Percentiles rank a stretch among this genome's conserved stretches.
phyloP scores from a whole-genome alignment of 345 rosid genomes.

The Aquilaria yunnanensis region DNA sequence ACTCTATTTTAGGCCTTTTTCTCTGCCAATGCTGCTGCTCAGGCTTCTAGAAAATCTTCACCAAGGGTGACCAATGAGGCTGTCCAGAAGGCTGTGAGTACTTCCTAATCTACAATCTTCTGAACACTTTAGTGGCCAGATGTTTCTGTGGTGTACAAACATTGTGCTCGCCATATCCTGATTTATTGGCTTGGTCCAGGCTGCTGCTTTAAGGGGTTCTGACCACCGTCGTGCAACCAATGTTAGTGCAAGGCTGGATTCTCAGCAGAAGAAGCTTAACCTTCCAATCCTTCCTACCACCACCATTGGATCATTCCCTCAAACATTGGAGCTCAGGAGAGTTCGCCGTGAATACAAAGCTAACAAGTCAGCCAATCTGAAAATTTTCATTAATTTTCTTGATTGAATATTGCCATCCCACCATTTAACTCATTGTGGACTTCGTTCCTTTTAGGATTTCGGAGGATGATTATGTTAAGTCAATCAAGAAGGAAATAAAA shows the following conservation, averaged over 20 bases:
- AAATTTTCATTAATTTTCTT: conserved; percentile 1
- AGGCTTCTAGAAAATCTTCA: conserved; percentile 80
- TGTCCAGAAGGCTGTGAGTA: conserved; percentile 92
- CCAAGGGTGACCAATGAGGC: conserved; percentile 90
- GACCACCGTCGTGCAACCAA: conserved; percentile 91
- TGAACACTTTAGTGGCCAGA: background rate
- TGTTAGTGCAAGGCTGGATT: conserved; percentile 82
- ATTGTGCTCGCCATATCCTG: conserved; percentile 3
- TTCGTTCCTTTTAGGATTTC: conserved; percentile 53
- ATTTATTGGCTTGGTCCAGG: conserved; percentile 36
- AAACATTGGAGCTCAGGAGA: conserved; percentile 86
- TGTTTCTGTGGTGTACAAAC: background rate
- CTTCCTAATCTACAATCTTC: conserved; percentile 10
- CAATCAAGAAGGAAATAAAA: conserved; percentile 91
- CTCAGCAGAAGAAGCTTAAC: conserved; percentile 94
- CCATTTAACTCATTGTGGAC: conserved; percentile 8
- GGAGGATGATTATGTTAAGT: conserved; percentile 79
- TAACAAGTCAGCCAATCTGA: conserved; percentile 54
- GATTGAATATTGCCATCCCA: background rate
- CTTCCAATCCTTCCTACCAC: conserved; percentile 96
- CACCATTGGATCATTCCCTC: conserved; percentile 97
- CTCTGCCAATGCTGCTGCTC: conserved; percentile 75
- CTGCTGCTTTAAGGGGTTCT: conserved; percentile 89
- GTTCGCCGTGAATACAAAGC: conserved; percentile 99
- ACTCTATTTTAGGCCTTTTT: conserved; percentile 53